phyloP scores from a whole-genome alignment of 805 yeast species.

The baker's yeast (Saccharomyces cerevisiae) region DNA sequence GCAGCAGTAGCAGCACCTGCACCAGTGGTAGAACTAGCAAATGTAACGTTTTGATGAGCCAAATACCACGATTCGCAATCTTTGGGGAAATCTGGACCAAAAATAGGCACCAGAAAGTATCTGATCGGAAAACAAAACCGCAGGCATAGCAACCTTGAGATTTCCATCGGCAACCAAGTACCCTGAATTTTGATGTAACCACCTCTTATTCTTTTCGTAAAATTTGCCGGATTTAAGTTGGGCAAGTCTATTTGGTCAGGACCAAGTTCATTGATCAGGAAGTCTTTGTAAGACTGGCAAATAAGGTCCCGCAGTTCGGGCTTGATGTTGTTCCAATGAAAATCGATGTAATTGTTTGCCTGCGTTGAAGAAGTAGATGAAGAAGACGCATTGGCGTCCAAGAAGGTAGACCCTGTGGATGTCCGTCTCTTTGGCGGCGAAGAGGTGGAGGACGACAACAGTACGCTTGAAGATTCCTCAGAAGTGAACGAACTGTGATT shows the following conservation, averaged over 20 bases:
- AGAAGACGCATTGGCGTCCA: background rate
- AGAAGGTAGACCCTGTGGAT: background rate
- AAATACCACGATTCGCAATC: conserved; percentile 24
- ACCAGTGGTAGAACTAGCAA: background rate
- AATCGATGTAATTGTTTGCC: conserved; percentile 19
- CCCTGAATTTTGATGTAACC: conserved; percentile 91
- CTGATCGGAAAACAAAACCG: conserved; percentile 74
- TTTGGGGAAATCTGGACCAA: conserved; percentile 55
- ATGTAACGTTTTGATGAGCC: background rate
- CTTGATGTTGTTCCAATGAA: conserved; percentile 28
- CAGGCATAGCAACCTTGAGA: conserved; percentile 55
- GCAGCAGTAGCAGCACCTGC: background rate
- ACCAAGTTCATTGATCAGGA: conserved; percentile 7
- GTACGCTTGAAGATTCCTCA: background rate
- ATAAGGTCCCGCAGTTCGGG: conserved; percentile 13
- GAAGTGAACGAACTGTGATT: background rate
- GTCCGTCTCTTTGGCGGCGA: background rate
- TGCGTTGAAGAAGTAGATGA: background rate
- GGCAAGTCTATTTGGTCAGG: conserved; percentile 9
- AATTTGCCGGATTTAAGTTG: conserved; percentile 13
- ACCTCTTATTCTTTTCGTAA: conserved; percentile 66
- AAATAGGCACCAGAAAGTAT: conserved; percentile 66
- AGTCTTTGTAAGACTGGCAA: conserved; percentile 9
- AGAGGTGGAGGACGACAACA: background rate
- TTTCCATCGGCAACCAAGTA: conserved; percentile 75